A percentile compares a stretch with the other conserved stretches of the same genome.
These are phyloP conservation scores for Diaporthe caulivora DNA, from an alignment of 2,329 filamentous ascomycete species.

Conservation along the genomic window DNA sequence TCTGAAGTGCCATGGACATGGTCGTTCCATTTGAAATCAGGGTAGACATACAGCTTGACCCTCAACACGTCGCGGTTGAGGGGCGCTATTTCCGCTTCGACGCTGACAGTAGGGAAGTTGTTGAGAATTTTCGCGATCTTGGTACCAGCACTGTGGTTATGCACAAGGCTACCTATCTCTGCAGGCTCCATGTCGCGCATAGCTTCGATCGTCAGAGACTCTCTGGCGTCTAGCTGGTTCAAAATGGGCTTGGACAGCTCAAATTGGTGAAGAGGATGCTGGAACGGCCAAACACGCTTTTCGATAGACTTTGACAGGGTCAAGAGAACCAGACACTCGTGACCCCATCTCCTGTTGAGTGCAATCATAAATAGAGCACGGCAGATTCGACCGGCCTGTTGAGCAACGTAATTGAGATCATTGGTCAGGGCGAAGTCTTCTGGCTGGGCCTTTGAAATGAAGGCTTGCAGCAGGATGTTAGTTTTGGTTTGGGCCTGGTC, in stretches of 20 bases:
- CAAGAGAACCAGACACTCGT: conserved; percentile 91
- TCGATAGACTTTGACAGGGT: conserved; percentile 98
- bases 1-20: conserved; percentile 93
- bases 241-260: conserved; percentile 88
- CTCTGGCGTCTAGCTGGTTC: conserved; percentile 86
- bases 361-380: conserved; percentile 97
- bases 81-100: conserved; percentile 95
- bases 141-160: conserved; percentile 88
- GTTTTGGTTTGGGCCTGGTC: conserved; percentile 88
- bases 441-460: conserved; percentile 87
- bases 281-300: conserved; percentile 93
- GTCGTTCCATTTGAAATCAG: conserved; percentile 96
- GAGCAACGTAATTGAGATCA: conserved; percentile 93
- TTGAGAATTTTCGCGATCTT: conserved; percentile 85
- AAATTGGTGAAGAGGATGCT: conserved; percentile 96
- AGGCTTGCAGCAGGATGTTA: conserved; percentile 93
- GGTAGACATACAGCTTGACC: conserved; percentile 87
- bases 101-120: conserved; percentile 90
- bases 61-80: conserved; percentile 93
- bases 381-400: conserved; percentile 95
- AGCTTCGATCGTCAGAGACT: conserved; percentile 80
- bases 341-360: conserved; percentile 93
- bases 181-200: conserved; percentile 93
- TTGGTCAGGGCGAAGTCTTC: conserved; percentile 96
- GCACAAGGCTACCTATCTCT: conserved; percentile 91